Evolutionary conservation across 2,329 filamentous ascomycete species (phyloP).

Genomic region (Pseudopithomyces maydicus): DNA sequence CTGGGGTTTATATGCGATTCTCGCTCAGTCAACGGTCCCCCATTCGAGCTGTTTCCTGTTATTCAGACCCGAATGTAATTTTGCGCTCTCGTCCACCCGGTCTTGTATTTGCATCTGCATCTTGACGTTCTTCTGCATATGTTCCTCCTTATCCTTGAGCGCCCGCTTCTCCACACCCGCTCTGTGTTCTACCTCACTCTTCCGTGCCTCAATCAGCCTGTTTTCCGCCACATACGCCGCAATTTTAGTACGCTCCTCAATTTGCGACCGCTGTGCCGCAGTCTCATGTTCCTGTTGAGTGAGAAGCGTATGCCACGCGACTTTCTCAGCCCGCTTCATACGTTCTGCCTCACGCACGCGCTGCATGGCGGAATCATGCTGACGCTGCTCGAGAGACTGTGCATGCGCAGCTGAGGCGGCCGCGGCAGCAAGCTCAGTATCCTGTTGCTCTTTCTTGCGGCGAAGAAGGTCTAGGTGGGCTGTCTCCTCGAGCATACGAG

Average conservation of each 20-base stretch:
- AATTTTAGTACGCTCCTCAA: constrained; percentile 29
- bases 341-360: constrained; percentile 37
- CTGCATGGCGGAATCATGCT: constrained; percentile 38
- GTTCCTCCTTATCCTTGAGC: constrained; percentile 40
- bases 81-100: constrained; percentile 36
- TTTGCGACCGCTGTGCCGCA: constrained; percentile 20
- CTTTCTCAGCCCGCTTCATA: constrained; percentile 38
- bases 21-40: constrained; percentile 33
- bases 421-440: constrained; percentile 29
- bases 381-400: constrained; percentile 31
- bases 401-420: constrained; percentile 23
- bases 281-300: constrained; percentile 37
- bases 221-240: constrained; percentile 22
- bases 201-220: constrained; percentile 27
- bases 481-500: constrained; percentile 33
- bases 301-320: constrained; percentile 33
- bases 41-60: constrained; percentile 37
- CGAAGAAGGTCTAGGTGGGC: constrained; percentile 34
- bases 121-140: constrained; percentile 39
- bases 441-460: constrained; percentile 32
- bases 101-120: constrained; percentile 37
- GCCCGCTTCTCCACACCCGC: constrained; percentile 29
- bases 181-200: constrained; percentile 34
- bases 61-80: constrained; percentile 35
- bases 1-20: background rate